These are phyloP conservation scores for Cadophora gregata DNA, from an alignment of 2,329 filamentous ascomycete genomes.

Conservation along the genomic window DNA sequence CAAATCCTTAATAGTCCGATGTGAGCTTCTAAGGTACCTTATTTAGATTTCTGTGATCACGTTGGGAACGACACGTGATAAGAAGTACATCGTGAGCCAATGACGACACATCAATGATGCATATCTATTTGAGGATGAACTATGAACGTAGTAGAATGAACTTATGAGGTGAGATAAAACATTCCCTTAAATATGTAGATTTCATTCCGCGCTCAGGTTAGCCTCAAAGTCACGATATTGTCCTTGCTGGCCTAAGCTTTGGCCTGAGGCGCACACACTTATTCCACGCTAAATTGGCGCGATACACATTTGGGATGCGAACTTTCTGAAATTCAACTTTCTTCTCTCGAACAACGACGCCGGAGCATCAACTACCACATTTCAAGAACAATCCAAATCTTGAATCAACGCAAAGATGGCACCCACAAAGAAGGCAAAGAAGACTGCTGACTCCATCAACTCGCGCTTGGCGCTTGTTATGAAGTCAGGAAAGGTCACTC, in stretches of 20 bases:
- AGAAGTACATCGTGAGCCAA: too few relatives aligned
- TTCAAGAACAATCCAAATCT: conserved; percentile 39
- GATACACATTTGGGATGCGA: conserved; percentile 14
- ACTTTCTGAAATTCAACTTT: conserved; percentile 59
- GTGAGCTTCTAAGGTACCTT: not conserved
- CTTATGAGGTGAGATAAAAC: too few relatives aligned
- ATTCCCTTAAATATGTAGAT: too few relatives aligned
- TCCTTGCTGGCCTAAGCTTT: not conserved
- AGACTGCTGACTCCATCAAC: conserved; percentile 80
- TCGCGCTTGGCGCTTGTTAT: conserved; percentile 67
- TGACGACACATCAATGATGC: too few relatives aligned
- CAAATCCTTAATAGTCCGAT: too few relatives aligned
- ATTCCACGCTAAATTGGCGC: conserved; percentile 17
- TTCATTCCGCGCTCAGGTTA: not conserved
- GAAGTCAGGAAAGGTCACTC: conserved; percentile 78
- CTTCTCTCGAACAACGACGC: conserved; percentile 33
- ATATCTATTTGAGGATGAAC: too few relatives aligned
- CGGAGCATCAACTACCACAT: conserved; percentile 44
- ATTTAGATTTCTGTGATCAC: too few relatives aligned
- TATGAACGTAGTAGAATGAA: too few relatives aligned
- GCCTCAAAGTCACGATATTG: not conserved
- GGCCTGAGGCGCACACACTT: not conserved
- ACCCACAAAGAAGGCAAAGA: conserved; percentile 74
- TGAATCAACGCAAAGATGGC: conserved; percentile 52
- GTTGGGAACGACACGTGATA: too few relatives aligned